Percentiles rank a stretch among this genome's conserved stretches.
phyloP scores from a whole-genome alignment of 305 asterid genomes.

The Fraxinus greggii region DNA sequence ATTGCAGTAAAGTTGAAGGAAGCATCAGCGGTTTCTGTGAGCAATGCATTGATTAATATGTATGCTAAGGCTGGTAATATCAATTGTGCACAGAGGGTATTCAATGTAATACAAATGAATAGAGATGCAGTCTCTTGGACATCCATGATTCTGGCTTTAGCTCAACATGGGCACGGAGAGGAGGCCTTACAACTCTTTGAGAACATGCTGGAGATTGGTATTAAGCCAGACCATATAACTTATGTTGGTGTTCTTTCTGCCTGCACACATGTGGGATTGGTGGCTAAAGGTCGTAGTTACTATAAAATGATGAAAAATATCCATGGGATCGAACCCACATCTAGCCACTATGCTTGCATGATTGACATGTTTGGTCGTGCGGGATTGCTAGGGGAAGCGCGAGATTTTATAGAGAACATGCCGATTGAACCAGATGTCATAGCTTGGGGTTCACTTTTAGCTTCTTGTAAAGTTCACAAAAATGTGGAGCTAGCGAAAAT shows the following conservation, averaged over 20 bases:
- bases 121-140: conserved; percentile 74
- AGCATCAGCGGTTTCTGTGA: conserved; percentile 54
- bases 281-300: conserved; percentile 66
- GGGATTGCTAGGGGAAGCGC: conserved; percentile 76
- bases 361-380: conserved; percentile 83
- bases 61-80: conserved; percentile 73
- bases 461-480: conserved; percentile 71
- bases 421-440: conserved; percentile 66
- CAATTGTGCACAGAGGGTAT: conserved; percentile 47
- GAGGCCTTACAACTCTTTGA: conserved; percentile 65
- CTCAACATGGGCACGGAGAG: conserved; percentile 79
- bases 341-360: conserved; percentile 83
- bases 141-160: conserved; percentile 80
- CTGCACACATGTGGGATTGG: conserved; percentile 78
- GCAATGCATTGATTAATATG: conserved; percentile 75
- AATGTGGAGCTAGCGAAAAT: conserved; percentile 61
- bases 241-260: conserved; percentile 80
- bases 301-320: conserved; percentile 64
- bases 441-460: conserved; percentile 92
- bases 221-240: conserved; percentile 75
- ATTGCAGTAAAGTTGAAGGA: conserved; percentile 55
- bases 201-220: conserved; percentile 50
- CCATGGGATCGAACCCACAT: conserved; percentile 58
- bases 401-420: conserved; percentile 59
- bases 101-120: conserved; percentile 34